Evolutionary conservation across 140 eudicot genomes (phyloP).

Genomic region (Stevia rebaudiana): DNA sequence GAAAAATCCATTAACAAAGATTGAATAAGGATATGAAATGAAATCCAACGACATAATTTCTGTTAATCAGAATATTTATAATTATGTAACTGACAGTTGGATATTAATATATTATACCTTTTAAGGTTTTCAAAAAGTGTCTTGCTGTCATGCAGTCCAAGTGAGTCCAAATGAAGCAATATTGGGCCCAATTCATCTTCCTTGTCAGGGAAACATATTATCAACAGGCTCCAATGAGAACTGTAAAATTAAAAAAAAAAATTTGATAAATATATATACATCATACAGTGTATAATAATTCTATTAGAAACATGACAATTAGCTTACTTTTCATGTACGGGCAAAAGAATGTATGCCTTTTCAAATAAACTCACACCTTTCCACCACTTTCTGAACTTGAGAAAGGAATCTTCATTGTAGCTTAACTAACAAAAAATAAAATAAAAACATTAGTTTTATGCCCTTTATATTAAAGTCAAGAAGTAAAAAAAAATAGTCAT

Average conservation of each 20-base stretch:
- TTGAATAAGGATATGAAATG: neutral
- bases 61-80: neutral
- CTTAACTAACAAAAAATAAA: constrained; percentile 25
- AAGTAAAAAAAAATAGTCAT: neutral
- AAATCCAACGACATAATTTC: neutral
- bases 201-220: constrained; percentile 73
- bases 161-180: constrained; percentile 87
- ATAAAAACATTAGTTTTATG: neutral
- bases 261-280: neutral
- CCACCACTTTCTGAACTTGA: constrained; percentile 96
- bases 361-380: constrained; percentile 74
- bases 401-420: constrained; percentile 53
- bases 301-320: neutral
- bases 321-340: constrained; percentile 77
- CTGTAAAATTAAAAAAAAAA: constrained; percentile 33
- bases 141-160: constrained; percentile 59
- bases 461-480: constrained; percentile 4
- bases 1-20: neutral
- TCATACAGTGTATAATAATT: neutral
- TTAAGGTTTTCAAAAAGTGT: constrained; percentile 49
- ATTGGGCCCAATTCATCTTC: constrained; percentile 77
- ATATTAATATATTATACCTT: constrained; percentile 48
- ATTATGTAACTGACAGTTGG: neutral
- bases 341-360: constrained; percentile 81
- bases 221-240: constrained; percentile 91